Conservation (phyloP, 164 flowering plant genomes). For the Liquidambar formosana region DNA sequence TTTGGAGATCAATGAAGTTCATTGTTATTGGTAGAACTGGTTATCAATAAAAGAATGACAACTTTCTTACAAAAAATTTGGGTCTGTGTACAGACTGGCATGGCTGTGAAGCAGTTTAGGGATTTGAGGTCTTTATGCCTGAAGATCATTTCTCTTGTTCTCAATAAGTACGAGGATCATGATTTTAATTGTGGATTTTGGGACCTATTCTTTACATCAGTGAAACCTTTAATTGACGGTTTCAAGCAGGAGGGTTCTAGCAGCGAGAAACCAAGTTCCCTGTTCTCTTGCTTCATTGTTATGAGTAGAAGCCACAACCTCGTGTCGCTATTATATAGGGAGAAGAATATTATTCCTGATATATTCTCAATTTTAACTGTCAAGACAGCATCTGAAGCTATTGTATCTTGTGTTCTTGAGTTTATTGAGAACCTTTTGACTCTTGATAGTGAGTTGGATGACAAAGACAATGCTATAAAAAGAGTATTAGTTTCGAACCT, state of each 20-base stretch:
- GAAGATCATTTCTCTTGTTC: slow-evolving; percentile 61
- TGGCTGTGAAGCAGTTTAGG: slow-evolving; percentile 59
- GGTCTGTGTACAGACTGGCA: slow-evolving; percentile 45
- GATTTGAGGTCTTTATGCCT: slow-evolving; percentile 84
- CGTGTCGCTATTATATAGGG: slow-evolving; percentile 55
- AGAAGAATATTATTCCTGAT: slow-evolving; percentile 64
- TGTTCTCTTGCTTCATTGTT: slow-evolving; percentile 84
- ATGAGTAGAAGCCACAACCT: slow-evolving; percentile 80
- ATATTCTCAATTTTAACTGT: slow-evolving; percentile 78
- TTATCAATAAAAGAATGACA: background rate
- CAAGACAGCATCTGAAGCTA: slow-evolving; percentile 61
- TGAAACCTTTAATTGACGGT: slow-evolving; percentile 59
- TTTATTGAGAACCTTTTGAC: slow-evolving; percentile 74
- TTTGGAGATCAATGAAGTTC: background rate
- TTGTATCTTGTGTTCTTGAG: slow-evolving; percentile 60
- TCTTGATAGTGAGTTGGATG: slow-evolving; percentile 52
- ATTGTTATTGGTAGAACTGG: background rate
- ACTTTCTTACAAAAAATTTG: background rate
- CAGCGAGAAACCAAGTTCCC: slow-evolving; percentile 85
- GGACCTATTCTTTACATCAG: slow-evolving; percentile 73
- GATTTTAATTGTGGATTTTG: slow-evolving; percentile 72
- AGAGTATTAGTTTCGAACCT: slow-evolving; percentile 51
- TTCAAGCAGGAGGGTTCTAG: slow-evolving; percentile 90
- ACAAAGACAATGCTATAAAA: slow-evolving; percentile 36
- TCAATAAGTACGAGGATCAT: slow-evolving; percentile 69